Evolutionary conservation across 495 filamentous ascomycete genomes (phyloP).

Genomic region (Penicillium coprophilum): DNA sequence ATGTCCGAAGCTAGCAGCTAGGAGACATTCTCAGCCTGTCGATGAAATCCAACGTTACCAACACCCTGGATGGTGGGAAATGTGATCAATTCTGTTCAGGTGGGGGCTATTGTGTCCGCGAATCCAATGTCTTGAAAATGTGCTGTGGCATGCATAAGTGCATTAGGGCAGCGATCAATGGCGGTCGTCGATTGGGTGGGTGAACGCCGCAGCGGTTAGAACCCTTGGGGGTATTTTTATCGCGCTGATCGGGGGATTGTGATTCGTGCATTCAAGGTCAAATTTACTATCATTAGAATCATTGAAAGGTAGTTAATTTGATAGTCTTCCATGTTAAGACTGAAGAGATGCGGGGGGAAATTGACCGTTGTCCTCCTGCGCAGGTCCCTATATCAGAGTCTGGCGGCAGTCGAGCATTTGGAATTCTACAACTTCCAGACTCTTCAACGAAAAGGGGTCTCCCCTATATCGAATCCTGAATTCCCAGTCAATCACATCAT

Average conservation of each 20-base stretch:
- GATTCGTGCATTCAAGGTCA: constrained; percentile 12
- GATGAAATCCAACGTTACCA: constrained; percentile 8
- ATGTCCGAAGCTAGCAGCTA: neutral
- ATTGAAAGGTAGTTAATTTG: constrained; percentile 21
- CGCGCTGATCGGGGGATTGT: constrained; percentile 8
- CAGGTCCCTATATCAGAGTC: constrained; percentile 21
- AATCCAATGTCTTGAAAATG: neutral
- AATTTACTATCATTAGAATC: constrained; percentile 32
- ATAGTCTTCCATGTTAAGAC: constrained; percentile 17
- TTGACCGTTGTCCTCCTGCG: constrained; percentile 8
- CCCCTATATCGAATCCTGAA: neutral
- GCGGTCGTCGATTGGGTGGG: constrained; percentile 20
- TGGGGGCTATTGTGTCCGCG: constrained; percentile 4
- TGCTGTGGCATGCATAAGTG: constrained; percentile 29
- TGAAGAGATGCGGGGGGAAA: constrained; percentile 24
- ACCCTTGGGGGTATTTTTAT: constrained; percentile 18
- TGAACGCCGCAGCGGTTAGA: constrained; percentile 39
- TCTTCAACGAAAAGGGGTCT: constrained; percentile 5
- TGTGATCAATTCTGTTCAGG: constrained; percentile 1
- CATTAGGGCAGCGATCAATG: constrained; percentile 2
- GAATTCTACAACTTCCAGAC: constrained; percentile 1
- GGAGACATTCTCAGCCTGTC: constrained; percentile 14
- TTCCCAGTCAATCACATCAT: constrained; percentile 25
- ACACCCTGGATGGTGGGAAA: constrained; percentile 17
- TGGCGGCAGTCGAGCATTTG: neutral